Percentiles rank a stretch among this genome's conserved stretches.
Conservation (phyloP, 257 asterid genomes). For the Sherardia arvensis region DNA sequence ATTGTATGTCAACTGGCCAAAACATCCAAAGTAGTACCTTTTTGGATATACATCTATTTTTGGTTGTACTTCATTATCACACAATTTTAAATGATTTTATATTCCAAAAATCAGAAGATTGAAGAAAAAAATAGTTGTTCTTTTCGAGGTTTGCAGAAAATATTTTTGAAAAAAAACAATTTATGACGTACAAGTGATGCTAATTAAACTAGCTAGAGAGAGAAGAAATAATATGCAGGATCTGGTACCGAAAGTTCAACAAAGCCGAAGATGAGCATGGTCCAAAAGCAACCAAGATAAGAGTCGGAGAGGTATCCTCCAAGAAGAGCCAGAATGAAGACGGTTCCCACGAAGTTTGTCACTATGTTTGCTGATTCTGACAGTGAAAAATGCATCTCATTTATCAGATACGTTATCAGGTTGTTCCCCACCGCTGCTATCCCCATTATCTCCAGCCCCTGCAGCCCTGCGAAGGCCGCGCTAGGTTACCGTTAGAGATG, state of each 20-base stretch:
- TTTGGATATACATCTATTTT: neutral
- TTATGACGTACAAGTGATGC: neutral
- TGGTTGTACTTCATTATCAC: neutral
- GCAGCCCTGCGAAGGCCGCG: constrained; percentile 43
- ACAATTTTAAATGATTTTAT: too few species aligned
- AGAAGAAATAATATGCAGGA: neutral
- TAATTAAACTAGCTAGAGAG: neutral
- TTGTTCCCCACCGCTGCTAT: constrained; percentile 97
- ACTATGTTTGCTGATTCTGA: constrained; percentile 76
- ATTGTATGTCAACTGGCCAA: neutral
- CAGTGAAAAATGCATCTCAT: constrained; percentile 90
- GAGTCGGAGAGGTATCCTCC: constrained; percentile 96
- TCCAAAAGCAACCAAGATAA: constrained; percentile 90
- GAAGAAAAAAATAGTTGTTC: too few species aligned
- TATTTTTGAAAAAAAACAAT: too few species aligned
- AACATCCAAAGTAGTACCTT: neutral
- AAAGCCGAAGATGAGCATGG: constrained; percentile 76
- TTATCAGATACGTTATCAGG: constrained; percentile 72
- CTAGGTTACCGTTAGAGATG: neutral
- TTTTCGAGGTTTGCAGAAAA: too few species aligned
- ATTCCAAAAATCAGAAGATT: neutral
- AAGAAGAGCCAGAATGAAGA: constrained; percentile 66
- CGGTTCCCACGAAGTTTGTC: constrained; percentile 80
- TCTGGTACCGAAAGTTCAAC: constrained; percentile 70
- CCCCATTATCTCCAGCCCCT: constrained; percentile 93